A percentile compares a stretch with the other conserved stretches of the same genome.
phyloP scores from a whole-genome alignment of 805 yeast species.

The Grigorovia yakushimaensis region DNA sequence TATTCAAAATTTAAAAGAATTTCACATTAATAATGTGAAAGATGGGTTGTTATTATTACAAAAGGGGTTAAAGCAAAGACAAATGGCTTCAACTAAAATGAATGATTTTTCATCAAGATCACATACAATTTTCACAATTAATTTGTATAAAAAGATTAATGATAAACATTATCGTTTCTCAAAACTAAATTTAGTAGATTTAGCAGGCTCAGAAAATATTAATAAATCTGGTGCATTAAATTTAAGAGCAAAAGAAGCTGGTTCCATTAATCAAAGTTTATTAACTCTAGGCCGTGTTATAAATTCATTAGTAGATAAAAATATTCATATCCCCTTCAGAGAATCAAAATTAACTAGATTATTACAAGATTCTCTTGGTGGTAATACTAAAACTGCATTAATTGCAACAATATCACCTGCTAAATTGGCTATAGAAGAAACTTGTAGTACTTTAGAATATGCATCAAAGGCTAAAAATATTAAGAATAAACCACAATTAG shows the following conservation, averaged over 20 bases:
- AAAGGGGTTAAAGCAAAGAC: constrained; percentile 49
- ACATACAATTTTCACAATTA: constrained; percentile 65
- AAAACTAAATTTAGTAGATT: constrained; percentile 80
- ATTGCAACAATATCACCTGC: constrained; percentile 88
- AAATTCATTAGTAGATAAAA: constrained; percentile 54
- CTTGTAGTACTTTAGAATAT: constrained; percentile 76
- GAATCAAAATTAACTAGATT: constrained; percentile 71
- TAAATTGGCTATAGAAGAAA: constrained; percentile 64
- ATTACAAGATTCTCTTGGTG: constrained; percentile 77
- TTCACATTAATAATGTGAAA: constrained; percentile 41
- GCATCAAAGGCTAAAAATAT: constrained; percentile 82
- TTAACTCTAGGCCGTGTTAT: constrained; percentile 85
- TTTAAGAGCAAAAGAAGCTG: constrained; percentile 87
- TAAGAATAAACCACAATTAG: constrained; percentile 59
- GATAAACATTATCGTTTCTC: constrained; percentile 44
- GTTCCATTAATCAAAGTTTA: constrained; percentile 81
- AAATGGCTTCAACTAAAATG: constrained; percentile 64
- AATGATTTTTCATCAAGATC: constrained; percentile 68
- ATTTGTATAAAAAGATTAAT: constrained; percentile 42
- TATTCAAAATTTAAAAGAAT: constrained; percentile 59
- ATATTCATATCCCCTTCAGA: constrained; percentile 72
- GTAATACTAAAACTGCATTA: constrained; percentile 75
- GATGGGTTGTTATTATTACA: constrained; percentile 49
- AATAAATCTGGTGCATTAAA: constrained; percentile 79
- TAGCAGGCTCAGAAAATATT: constrained; percentile 93